These are phyloP conservation scores for Cladosporium sp. DNA, from an alignment of 2,329 filamentous ascomycete species.

Conservation along the genomic window DNA sequence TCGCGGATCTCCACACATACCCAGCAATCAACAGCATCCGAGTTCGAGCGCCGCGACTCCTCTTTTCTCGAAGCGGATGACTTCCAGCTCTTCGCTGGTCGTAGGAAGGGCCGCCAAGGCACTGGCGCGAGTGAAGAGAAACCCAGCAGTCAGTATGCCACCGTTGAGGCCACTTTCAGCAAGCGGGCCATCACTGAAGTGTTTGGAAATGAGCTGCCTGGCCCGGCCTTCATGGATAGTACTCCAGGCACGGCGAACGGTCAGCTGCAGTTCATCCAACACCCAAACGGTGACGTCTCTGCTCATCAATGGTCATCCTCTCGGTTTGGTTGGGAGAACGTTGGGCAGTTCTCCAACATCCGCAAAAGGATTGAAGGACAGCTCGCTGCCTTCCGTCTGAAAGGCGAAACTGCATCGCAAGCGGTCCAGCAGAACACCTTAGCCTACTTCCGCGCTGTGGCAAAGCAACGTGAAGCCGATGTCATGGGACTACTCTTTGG, in stretches of 20 bases:
- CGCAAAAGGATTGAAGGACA: conserved; percentile 42
- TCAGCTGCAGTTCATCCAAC: conserved; percentile 43
- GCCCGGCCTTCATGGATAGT: conserved; percentile 35
- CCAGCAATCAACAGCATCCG: conserved; percentile 14
- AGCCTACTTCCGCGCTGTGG: conserved; percentile 40
- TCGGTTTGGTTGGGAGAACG: conserved; percentile 42
- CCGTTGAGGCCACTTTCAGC: conserved; percentile 29
- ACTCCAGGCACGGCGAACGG: conserved; percentile 35
- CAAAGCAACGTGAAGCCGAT: conserved; percentile 36
- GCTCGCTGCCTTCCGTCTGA: conserved; percentile 38
- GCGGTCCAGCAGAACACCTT: conserved; percentile 35
- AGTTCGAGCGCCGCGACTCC: conserved; percentile 21
- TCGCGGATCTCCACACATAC: conserved; percentile 26
- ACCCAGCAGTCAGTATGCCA: conserved; percentile 23
- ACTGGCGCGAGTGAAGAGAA: conserved; percentile 25
- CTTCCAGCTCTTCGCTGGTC: conserved; percentile 30
- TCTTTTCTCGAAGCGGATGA: conserved; percentile 18
- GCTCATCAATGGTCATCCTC: conserved; percentile 43
- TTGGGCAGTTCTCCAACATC: conserved; percentile 41
- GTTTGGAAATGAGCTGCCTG: conserved; percentile 41
- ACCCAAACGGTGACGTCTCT: conserved; percentile 45
- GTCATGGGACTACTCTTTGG: conserved; percentile 28
- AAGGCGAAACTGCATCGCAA: conserved; percentile 32
- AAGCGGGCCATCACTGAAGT: conserved; percentile 32
- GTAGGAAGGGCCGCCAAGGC: conserved; percentile 19